Evolutionary conservation across 805 yeast genomes (phyloP).

Genomic region (Candida coleopterorum): DNA sequence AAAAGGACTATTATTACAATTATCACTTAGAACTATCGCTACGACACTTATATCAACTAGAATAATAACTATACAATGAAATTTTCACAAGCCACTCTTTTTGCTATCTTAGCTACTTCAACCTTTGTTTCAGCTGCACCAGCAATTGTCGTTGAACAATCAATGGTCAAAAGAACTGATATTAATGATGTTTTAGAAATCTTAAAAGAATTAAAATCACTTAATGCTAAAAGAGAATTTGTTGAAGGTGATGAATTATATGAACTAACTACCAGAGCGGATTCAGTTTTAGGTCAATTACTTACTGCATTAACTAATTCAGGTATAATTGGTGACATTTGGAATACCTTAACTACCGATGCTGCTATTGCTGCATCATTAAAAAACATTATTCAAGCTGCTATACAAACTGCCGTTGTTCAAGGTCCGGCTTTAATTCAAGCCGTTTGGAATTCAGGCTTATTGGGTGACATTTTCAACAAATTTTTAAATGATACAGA

Average conservation of each 20-base stretch:
- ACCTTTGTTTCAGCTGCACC: conserved; percentile 36
- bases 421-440: conserved; percentile 38
- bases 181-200: conserved; percentile 27
- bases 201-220: conserved; percentile 27
- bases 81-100: conserved; percentile 34
- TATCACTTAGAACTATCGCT: conserved; percentile 1
- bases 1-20: conserved; percentile 1
- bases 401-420: conserved; percentile 29
- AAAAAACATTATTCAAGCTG: conserved; percentile 23
- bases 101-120: conserved; percentile 36
- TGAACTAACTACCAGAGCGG: conserved; percentile 32
- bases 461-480: conserved; percentile 28
- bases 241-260: conserved; percentile 21
- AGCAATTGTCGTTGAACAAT: conserved; percentile 15
- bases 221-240: conserved; percentile 32
- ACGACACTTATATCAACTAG: background rate
- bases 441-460: conserved; percentile 40
- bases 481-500: conserved; percentile 26
- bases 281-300: conserved; percentile 30
- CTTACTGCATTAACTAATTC: conserved; percentile 32
- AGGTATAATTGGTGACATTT: conserved; percentile 34
- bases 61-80: conserved; percentile 24
- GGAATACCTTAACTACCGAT: conserved; percentile 30
- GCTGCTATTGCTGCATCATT: conserved; percentile 23
- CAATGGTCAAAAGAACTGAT: conserved; percentile 33